phyloP scores from a whole-genome alignment of 106 monocot species.

The Dioscorea dumetorum region DNA sequence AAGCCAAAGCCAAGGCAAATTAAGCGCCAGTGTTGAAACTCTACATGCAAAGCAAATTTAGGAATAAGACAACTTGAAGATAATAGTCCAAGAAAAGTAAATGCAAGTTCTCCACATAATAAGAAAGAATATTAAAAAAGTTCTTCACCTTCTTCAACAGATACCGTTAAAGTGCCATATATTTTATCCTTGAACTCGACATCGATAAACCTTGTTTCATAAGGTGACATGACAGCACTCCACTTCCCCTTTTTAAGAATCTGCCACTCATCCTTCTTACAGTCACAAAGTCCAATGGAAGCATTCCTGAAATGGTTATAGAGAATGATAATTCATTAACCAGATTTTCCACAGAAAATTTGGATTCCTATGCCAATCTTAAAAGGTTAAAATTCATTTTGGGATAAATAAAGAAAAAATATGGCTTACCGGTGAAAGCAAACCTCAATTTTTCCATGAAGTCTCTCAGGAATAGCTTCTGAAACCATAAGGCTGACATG shows the following conservation, averaged over 20 bases:
- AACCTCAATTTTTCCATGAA: slow-evolving; percentile 47
- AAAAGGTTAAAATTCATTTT: neutral
- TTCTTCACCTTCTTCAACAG: slow-evolving; percentile 57
- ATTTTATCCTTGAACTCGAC: slow-evolving; percentile 36
- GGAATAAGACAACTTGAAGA: neutral
- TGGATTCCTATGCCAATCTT: too few species aligned
- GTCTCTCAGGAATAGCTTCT: slow-evolving; percentile 41
- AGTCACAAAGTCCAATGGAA: slow-evolving; percentile 62
- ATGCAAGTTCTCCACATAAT: neutral
- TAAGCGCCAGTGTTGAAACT: slow-evolving; percentile 84
- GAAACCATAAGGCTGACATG: slow-evolving; percentile 51
- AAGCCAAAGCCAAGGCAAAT: slow-evolving; percentile 78
- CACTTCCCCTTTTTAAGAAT: slow-evolving; percentile 57
- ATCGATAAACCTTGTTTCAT: slow-evolving; percentile 64
- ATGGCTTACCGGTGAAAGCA: slow-evolving; percentile 71
- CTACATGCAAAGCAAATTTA: slow-evolving; percentile 28
- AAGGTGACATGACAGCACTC: slow-evolving; percentile 64
- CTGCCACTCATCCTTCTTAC: slow-evolving; percentile 56
- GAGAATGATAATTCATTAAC: neutral
- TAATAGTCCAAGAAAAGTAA: neutral
- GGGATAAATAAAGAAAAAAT: neutral
- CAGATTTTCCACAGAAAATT: too few species aligned
- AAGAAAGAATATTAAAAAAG: neutral
- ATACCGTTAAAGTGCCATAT: slow-evolving; percentile 33
- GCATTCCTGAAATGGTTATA: slow-evolving; percentile 50